Conservation (phyloP, 495 filamentous ascomycete species). For the Clohesyomyces aquaticus region DNA sequence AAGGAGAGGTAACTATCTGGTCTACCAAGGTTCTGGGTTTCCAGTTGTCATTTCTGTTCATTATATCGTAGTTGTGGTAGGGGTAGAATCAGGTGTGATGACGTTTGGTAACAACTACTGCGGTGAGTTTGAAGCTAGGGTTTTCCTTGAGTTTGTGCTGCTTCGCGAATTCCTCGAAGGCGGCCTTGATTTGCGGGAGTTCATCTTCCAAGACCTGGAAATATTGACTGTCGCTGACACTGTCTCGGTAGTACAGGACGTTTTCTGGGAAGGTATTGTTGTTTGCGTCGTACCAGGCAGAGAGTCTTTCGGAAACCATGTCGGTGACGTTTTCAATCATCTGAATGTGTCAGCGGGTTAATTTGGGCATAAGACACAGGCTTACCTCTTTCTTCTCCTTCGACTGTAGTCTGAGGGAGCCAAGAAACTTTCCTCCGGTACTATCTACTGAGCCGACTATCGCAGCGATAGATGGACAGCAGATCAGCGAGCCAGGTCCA, state of each 20-base stretch:
- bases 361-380: neutral
- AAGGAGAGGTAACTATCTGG: constrained; percentile 17
- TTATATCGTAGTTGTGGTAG: neutral
- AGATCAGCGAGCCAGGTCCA: neutral
- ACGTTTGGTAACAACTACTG: constrained; percentile 25
- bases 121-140: constrained; percentile 14
- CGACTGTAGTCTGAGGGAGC: constrained; percentile 29
- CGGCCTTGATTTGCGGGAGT: constrained; percentile 15
- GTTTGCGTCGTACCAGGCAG: neutral
- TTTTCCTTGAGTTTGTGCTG: constrained; percentile 26
- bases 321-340: constrained; percentile 7
- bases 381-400: neutral
- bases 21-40: constrained; percentile 23
- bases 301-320: constrained; percentile 17
- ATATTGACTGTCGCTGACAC: constrained; percentile 30
- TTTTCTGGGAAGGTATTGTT: neutral
- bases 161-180: constrained; percentile 44
- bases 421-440: constrained; percentile 11
- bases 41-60: constrained; percentile 15
- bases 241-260: constrained; percentile 29
- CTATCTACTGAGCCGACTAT: constrained; percentile 24
- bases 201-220: constrained; percentile 6
- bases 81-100: constrained; percentile 57
- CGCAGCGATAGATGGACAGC: constrained; percentile 14
- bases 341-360: constrained; percentile 5